These are phyloP conservation scores for Pestalotiopsis sp. DNA, from an alignment of 2,329 filamentous ascomycete species.

Conservation along the genomic window DNA sequence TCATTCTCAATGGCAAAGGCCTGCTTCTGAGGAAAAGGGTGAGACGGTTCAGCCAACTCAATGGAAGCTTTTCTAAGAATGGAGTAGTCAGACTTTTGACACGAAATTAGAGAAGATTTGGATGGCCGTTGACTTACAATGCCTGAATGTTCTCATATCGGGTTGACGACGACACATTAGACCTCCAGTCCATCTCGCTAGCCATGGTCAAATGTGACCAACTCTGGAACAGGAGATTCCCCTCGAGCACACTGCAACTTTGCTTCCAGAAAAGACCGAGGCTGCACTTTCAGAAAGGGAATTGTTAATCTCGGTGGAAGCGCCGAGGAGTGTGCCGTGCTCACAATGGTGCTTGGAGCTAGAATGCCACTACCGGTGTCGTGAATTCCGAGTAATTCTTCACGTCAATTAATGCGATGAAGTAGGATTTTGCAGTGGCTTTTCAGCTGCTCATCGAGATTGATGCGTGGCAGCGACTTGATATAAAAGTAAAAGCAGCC, in stretches of 20 bases:
- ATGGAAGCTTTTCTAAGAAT: conserved; percentile 28
- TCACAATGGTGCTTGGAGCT: not conserved
- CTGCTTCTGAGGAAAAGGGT: conserved; percentile 32
- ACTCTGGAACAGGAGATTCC: not conserved
- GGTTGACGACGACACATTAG: conserved; percentile 56
- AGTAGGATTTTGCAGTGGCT: no score
- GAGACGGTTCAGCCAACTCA: conserved; percentile 19
- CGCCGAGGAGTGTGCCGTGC: not conserved
- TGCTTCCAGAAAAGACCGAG: not conserved
- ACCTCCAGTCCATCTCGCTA: conserved; percentile 47
- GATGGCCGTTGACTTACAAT: conserved; percentile 52
- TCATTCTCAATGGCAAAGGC: conserved; percentile 70
- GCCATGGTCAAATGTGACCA: conserved; percentile 32
- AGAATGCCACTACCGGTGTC: not conserved
- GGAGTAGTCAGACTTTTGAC: conserved; percentile 27
- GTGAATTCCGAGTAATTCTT: not conserved
- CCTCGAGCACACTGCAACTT: not conserved
- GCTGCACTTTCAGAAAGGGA: not conserved
- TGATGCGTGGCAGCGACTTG: not conserved
- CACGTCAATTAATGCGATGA: no score
- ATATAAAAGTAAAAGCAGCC: not conserved
- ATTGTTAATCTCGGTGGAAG: not conserved
- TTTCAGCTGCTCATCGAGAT: not conserved
- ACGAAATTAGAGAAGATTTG: conserved; percentile 64
- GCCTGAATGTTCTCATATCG: conserved; percentile 66